Base-by-base conservation (phyloP, 1,284 basidiomycete species). In the Sporisorium graminicola region DNA sequence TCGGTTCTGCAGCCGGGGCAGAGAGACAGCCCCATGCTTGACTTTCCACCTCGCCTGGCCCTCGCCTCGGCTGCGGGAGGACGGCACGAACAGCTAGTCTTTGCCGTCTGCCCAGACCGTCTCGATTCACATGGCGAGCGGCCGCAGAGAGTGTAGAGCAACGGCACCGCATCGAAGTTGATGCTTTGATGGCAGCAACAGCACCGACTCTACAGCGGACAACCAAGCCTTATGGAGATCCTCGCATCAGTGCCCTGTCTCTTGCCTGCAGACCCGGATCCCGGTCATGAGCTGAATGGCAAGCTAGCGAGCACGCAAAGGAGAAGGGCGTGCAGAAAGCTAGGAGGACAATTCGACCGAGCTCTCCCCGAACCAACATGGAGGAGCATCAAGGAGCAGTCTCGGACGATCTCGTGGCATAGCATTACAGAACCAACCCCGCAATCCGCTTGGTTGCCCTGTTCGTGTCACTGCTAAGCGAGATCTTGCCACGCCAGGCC, bases 341-440 rank as follows among this genome's bases (percentile, higher is more conserved):
- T 4, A 5, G 4, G 18, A 40, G 12, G 12, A 40, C 9, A 52
- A 24, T 7, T 57, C 47, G 61, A 63, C 61, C 61, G 61, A 63
- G 54, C 53, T 56, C 61, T 51, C 54, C 57, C 61, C 61, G 61
- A 24, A 44, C 13, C 33, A 22, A 20, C 8, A 13, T 49, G 18
- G 13, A 10, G 12, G 29, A 26, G 43, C 12, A 35, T 35, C 33
- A 44, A 63, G 61, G 61, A 63, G 53, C 61, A 56, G 54, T 57
- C 47, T 63, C 61, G 61, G 61, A 26, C 53, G 52, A 63, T 63
- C 61, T 56, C 43, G 42, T 61, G 16, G 29, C 18, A 18, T 61
- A 9, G 29, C 18, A 18, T 2, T 35, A 13, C 14, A 35, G 35
- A 35, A 35, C 12, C 43, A 46, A 50, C 61, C 65, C 55, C 59